phyloP scores from a whole-genome alignment of 495 filamentous ascomycete genomes.

The Penicillium robsamsonii region DNA sequence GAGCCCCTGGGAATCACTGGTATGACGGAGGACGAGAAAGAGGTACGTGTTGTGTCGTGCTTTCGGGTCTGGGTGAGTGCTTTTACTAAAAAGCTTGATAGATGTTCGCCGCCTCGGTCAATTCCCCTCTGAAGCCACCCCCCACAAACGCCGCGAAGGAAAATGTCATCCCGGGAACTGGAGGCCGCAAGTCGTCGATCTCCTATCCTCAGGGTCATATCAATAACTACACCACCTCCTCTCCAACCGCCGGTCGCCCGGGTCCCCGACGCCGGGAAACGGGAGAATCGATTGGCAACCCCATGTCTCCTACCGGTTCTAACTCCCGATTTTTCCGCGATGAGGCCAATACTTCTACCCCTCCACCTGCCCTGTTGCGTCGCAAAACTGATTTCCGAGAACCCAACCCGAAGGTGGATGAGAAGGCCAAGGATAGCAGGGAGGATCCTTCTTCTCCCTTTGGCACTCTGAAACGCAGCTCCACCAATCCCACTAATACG shows the following conservation, averaged over 20 bases:
- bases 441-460: slow-evolving; percentile 54
- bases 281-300: slow-evolving; percentile 65
- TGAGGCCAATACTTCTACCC: slow-evolving; percentile 56
- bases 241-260: slow-evolving; percentile 67
- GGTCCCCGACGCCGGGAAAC: slow-evolving; percentile 79
- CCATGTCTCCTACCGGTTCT: slow-evolving; percentile 55
- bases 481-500: slow-evolving; percentile 59
- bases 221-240: slow-evolving; percentile 46
- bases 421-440: slow-evolving; percentile 45
- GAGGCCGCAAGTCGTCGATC: slow-evolving; percentile 73
- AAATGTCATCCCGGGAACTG: slow-evolving; percentile 50
- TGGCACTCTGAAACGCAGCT: slow-evolving; percentile 65
- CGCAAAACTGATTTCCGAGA: slow-evolving; percentile 73
- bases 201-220: slow-evolving; percentile 55
- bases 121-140: slow-evolving; percentile 87
- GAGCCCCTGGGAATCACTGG: slow-evolving; percentile 72
- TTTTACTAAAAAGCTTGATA: slow-evolving; percentile 33
- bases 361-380: slow-evolving; percentile 64
- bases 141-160: slow-evolving; percentile 71
- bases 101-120: slow-evolving; percentile 82
- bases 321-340: slow-evolving; percentile 56
- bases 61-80: slow-evolving; percentile 11
- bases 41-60: slow-evolving; percentile 51
- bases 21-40: slow-evolving; percentile 79
- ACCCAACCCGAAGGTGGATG: slow-evolving; percentile 32